Evolutionary conservation across 495 filamentous ascomycete species (phyloP), one percentile per base, ranked within the genome.

Genomic region (Xanthoparmelia taractica): DNA sequence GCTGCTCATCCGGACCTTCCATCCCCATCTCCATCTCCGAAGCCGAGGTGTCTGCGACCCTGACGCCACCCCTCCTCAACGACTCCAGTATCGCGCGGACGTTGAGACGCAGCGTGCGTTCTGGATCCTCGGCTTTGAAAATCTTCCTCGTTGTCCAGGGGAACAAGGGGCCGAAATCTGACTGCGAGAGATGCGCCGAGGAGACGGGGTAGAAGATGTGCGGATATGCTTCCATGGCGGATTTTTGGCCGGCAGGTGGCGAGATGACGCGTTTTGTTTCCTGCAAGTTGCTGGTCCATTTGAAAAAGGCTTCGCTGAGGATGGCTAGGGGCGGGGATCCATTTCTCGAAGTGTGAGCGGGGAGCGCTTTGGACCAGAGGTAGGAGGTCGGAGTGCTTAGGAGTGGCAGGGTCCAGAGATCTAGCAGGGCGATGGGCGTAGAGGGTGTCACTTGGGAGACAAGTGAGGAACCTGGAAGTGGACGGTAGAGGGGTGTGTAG

Each of bases 121-220:
- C 84, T 0, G 87, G 87, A 57, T 84, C 79, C 63, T 85, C 81
- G 3, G 79, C 79, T 7, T 78, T 78, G 66, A 86, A 82, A 11
- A 85, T 74, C 58, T 75, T 75, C 57, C 77, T 79, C 29, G 83
- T 85, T 27, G 87, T 66, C 74, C 81, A 83, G 0, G 90, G 87
- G 69, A 91, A 92, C 25, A 93, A 72, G 15, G 90, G 70, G n/a
- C 85, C 89, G 70, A 91, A 92, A 67, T 92, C 89, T 20, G 81
- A 85, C 74, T 92, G 89, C 41, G 75, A 84, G 29, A 92, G 76
- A 70, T 93, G 89, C 0, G 88, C 88, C 7, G 82, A 84, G 13
- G 73, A 68, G 13, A 72, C 66, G 3, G 84, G 81, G 68, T 86
- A 92, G 72, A 85, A 92, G 59, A 90, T 77, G 55, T 80, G 68